Evolutionary conservation across 2,329 filamentous ascomycete species (phyloP).

Genomic region (Rutstroemia sp.): DNA sequence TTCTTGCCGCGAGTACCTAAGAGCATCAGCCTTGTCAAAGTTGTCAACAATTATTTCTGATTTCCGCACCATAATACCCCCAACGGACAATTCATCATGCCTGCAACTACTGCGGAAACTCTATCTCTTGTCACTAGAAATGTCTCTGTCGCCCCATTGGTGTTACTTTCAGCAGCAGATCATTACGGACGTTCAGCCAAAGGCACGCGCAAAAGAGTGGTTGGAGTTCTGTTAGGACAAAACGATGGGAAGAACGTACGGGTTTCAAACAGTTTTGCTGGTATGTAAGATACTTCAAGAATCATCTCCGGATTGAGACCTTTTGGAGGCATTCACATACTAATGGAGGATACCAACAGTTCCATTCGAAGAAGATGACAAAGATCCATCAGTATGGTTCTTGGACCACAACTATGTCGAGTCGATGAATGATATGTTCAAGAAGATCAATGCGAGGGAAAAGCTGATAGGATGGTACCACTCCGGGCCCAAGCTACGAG

Average conservation of each 20-base stretch:
- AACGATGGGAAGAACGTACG: constrained; percentile 94
- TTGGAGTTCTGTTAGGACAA: constrained; percentile 89
- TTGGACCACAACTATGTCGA: constrained; percentile 99
- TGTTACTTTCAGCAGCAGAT: constrained; percentile 95
- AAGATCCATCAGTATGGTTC: constrained; percentile 98
- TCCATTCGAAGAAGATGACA: constrained; percentile 97
- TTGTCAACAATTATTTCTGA: constrained; percentile 9
- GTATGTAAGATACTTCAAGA: constrained; percentile 41
- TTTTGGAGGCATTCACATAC: constrained; percentile 3
- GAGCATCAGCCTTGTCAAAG: constrained; percentile 11
- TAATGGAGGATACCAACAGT: constrained; percentile 46
- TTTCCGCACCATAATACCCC: constrained; percentile 7
- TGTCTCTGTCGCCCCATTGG: constrained; percentile 94
- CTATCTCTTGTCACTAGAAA: constrained; percentile 89
- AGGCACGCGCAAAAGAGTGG: constrained; percentile 78
- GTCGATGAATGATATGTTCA: constrained; percentile 99
- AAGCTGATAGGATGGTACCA: constrained; percentile 99
- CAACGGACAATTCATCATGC: constrained; percentile 54
- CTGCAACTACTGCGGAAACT: constrained; percentile 92
- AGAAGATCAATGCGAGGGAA: constrained; percentile 98
- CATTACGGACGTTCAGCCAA: constrained; percentile 94
- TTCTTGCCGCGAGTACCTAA: constrained; percentile 10
- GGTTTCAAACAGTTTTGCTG: constrained; percentile 98
- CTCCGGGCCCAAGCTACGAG: constrained; percentile 91
- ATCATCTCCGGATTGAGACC: no score